phyloP scores from a whole-genome alignment of 2,329 filamentous ascomycete genomes.

The Beauveria asiatica region DNA sequence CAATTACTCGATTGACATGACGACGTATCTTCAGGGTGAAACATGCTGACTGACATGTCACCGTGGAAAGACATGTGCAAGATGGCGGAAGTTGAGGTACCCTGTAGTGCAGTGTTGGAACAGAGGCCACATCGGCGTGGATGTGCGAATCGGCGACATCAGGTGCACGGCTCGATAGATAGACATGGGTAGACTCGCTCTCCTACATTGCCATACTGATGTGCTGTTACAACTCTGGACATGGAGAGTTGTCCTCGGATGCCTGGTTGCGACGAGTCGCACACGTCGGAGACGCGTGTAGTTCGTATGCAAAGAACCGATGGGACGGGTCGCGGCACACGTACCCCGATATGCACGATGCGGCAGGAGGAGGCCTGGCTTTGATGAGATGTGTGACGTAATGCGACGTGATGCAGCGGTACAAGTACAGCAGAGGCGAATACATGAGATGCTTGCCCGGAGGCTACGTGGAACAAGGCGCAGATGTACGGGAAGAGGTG shows the following conservation, averaged over 20 bases:
- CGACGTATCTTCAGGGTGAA: too few relatives aligned
- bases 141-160: too few relatives aligned
- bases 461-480: neutral
- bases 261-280: neutral
- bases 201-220: too few relatives aligned
- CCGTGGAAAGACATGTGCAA: too few relatives aligned
- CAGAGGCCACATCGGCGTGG: too few relatives aligned
- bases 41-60: too few relatives aligned
- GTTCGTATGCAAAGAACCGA: neutral
- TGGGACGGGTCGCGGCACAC: neutral
- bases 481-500: neutral
- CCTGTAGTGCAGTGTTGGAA: too few relatives aligned
- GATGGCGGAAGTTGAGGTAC: too few relatives aligned
- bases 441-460: neutral
- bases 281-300: neutral
- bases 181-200: too few relatives aligned
- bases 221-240: too few relatives aligned
- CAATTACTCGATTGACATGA: neutral
- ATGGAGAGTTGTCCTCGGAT: too few relatives aligned
- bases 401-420: neutral
- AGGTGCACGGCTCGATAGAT: too few relatives aligned
- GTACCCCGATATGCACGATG: neutral
- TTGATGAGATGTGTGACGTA: neutral
- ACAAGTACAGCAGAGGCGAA: neutral
- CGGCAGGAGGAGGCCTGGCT: conserved; percentile 1